Base-by-base conservation (phyloP, 495 filamentous ascomycete species). In the Podospora australis region DNA sequence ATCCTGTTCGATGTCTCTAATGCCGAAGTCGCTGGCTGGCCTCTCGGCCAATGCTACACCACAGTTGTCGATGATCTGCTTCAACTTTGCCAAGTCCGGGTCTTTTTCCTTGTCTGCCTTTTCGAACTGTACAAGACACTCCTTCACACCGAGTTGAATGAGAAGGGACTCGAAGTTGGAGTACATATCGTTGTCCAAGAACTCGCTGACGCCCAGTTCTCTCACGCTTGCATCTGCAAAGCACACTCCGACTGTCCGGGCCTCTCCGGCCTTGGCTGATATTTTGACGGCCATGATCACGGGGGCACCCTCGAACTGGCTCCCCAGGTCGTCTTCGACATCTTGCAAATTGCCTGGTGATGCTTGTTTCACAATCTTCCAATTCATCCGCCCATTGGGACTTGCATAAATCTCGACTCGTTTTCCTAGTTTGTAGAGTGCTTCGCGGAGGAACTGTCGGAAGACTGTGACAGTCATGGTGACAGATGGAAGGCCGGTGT, bases 161-260 rank as follows among this genome's bases (percentile, higher is more conserved):
- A 99, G 77, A 21, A 97, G 72, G 20, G 90, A 90, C 69, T 99
- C 92, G 48, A 99, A 91, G 63, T 99, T 97, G 34, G 92, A 97
- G 65, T 95, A 99, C 10, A 96, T 73, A 62, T 99, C 94, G 56
- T 97, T 99, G 72, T 99, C 92, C 21, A 95, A 75, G 58, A 99
- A 99, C 62, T 99, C 92, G 74, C 86, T 94, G 29, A 99, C 90
- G 21, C 92, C 92, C 0, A 99, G 78, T 68, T 99, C 92, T 42
- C 94, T 77, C 52, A 96, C 90, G 57, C 87, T 96, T 8, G 92
- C 92, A 78, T 99, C 92, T 6, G 94, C 92, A 69, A 99, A 99
- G 68, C 92, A 96, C 20, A 97, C 90, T 10, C 92, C 92, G 2
- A 98, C 88, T 48, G 78, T 86, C 39, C 94, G 74, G 2, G 85